phyloP scores from a whole-genome alignment of 2,329 filamentous ascomycete species.

The Neoascochyta sp. region DNA sequence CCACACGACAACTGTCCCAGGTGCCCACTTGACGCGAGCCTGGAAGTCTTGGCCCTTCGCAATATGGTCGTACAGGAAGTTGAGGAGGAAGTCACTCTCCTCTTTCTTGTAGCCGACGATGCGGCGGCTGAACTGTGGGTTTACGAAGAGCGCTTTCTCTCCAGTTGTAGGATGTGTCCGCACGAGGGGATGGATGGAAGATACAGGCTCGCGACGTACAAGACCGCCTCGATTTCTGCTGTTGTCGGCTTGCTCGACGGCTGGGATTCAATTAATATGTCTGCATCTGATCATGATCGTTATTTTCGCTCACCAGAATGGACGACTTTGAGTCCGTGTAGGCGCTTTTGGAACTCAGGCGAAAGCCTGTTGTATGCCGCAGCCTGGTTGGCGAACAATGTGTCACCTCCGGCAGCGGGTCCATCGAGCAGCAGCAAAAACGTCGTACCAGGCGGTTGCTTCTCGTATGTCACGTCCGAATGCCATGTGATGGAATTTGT shows the following conservation, averaged over 20 bases:
- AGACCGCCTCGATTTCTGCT: conserved; percentile 65
- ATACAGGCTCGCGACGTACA: conserved; percentile 70
- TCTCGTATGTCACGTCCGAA: conserved; percentile 82
- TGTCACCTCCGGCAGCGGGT: conserved; percentile 77
- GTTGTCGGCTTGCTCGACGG: conserved; percentile 69
- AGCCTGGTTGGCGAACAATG: conserved; percentile 73
- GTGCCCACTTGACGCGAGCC: conserved; percentile 70
- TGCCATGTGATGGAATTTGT: conserved; percentile 87
- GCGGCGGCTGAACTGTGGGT: conserved; percentile 77
- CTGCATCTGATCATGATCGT: not conserved
- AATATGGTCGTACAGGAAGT: conserved; percentile 74
- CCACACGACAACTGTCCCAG: conserved; percentile 80
- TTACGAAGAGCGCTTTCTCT: conserved; percentile 79
- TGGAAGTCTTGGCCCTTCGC: conserved; percentile 70
- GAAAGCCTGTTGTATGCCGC: conserved; percentile 79
- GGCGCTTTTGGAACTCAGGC: conserved; percentile 70
- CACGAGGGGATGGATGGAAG: conserved; percentile 71
- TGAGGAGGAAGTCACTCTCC: conserved; percentile 72
- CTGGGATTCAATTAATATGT: conserved; percentile 28
- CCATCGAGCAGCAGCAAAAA: conserved; percentile 86
- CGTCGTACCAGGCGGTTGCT: conserved; percentile 83
- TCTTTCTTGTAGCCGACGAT: conserved; percentile 85
- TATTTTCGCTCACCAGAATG: conserved; percentile 62
- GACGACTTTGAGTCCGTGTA: conserved; percentile 75
- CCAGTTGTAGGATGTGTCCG: conserved; percentile 76